Conservation (phyloP, 768 basidiomycete species). For the Leucogyrophana mollusca region DNA sequence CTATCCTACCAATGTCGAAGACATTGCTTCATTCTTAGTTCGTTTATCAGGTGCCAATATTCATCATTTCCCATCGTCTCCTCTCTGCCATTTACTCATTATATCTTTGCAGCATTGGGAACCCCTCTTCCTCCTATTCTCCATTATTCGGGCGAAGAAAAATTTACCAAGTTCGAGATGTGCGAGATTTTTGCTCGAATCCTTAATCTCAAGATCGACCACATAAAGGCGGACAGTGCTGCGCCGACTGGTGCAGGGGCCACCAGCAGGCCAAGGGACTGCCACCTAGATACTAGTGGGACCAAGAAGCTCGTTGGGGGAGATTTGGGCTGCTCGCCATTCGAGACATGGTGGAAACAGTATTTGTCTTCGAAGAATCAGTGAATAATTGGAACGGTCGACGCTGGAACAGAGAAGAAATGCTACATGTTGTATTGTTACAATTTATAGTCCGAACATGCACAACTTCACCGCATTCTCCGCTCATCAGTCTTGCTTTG, state of each 20-base stretch:
- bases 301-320: constrained; percentile 67
- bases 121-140: constrained; percentile 64
- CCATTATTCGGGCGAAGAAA: constrained; percentile 82
- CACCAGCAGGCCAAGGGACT: constrained; percentile 77
- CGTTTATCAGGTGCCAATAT: constrained; percentile 61
- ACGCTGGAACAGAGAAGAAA: no score
- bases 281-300: constrained; percentile 72
- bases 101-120: not conserved
- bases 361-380: no score
- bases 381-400: no score
- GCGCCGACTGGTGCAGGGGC: constrained; percentile 63
- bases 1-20: constrained; percentile 88
- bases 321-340: constrained; percentile 60
- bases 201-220: constrained; percentile 65
- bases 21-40: constrained; percentile 83
- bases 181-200: constrained; percentile 74
- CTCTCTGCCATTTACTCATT: not conserved
- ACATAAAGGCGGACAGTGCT: constrained; percentile 73
- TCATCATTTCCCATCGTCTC: not conserved
- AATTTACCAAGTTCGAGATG: constrained; percentile 93
- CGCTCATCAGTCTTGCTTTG: no score
- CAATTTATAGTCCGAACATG: no score
- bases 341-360: constrained; percentile 83
- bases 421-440: no score
- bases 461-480: no score